phyloP scores from a whole-genome alignment of 2,329 filamentous ascomycete species.

The Penicillium sp. region DNA sequence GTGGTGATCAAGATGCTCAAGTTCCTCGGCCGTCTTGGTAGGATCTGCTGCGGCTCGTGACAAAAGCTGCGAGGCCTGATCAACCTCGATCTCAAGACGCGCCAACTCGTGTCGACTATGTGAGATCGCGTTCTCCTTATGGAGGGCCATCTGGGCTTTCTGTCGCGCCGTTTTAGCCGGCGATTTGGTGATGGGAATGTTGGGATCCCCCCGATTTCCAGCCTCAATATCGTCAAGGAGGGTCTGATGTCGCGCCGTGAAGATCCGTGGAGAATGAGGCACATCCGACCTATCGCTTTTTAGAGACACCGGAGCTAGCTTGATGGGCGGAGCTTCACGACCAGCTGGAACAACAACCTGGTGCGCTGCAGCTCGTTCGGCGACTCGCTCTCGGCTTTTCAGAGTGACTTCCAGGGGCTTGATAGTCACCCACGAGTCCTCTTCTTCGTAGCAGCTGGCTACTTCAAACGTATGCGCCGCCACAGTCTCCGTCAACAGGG shows the following conservation, averaged over 20 bases:
- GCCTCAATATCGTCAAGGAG: slow-evolving; percentile 18
- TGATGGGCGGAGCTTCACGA: slow-evolving; percentile 32
- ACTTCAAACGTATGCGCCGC: slow-evolving; percentile 56
- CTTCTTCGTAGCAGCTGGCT: slow-evolving; percentile 47
- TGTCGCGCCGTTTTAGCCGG: slow-evolving; percentile 16
- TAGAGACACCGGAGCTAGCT: slow-evolving; percentile 30
- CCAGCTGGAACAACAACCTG: slow-evolving; percentile 36
- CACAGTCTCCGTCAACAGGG: slow-evolving; percentile 62
- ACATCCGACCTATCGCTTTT: slow-evolving; percentile 17
- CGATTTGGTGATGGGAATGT: slow-evolving; percentile 27
- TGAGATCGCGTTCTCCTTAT: slow-evolving; percentile 32
- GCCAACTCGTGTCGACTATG: slow-evolving; percentile 23
- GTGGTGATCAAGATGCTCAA: slow-evolving; percentile 31
- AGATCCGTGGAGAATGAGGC: slow-evolving; percentile 44
- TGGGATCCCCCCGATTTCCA: neutral
- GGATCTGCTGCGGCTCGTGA: slow-evolving; percentile 34
- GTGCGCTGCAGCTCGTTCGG: slow-evolving; percentile 34
- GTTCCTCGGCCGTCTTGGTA: slow-evolving; percentile 16
- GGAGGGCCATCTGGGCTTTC: slow-evolving; percentile 18
- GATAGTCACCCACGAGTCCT: slow-evolving; percentile 22
- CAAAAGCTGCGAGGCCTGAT: slow-evolving; percentile 31
- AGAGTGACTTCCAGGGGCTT: slow-evolving; percentile 33
- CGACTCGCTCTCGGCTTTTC: slow-evolving; percentile 33
- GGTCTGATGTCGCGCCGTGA: slow-evolving; percentile 40
- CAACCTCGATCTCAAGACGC: slow-evolving; percentile 31